Evolutionary conservation across 2,329 filamentous ascomycete genomes (phyloP).

Genomic region (Sporothrix inflata): DNA sequence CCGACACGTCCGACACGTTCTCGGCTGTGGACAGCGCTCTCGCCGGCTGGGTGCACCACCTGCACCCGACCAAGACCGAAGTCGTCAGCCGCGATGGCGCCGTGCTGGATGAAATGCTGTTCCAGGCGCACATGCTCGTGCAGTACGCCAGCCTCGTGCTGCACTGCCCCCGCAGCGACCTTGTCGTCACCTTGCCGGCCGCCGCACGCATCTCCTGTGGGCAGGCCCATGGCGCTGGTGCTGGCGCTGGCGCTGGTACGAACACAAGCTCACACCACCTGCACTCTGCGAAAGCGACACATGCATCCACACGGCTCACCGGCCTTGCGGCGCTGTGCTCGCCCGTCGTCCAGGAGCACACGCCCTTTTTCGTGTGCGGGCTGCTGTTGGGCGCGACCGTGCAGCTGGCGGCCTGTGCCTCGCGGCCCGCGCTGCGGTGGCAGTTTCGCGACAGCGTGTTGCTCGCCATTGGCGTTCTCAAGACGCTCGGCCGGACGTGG

Average conservation of each 20-base stretch:
- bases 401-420: conserved; percentile 17
- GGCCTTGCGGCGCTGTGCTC: conserved; percentile 3
- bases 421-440: not conserved
- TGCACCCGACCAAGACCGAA: conserved; percentile 55
- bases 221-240: not conserved
- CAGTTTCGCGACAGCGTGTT: conserved; percentile 16
- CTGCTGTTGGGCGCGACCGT: conserved; percentile 20
- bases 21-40: conserved; percentile 61
- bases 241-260: not conserved
- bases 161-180: conserved; percentile 25
- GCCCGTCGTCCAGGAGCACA: conserved; percentile 17
- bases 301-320: not conserved
- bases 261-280: not conserved
- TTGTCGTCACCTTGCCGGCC: conserved; percentile 9
- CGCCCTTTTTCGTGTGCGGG: conserved; percentile 24
- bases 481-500: conserved; percentile 20
- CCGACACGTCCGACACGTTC: not conserved
- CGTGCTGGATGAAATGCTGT: conserved; percentile 66
- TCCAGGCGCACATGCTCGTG: conserved; percentile 66
- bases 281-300: not conserved
- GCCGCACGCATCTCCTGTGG: conserved; percentile 15
- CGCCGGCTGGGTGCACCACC: conserved; percentile 63
- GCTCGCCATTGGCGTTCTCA: conserved; percentile 15
- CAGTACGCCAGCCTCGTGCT: conserved; percentile 22
- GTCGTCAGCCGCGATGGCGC: conserved; percentile 53